phyloP scores from a whole-genome alignment of 73 alveolate genomes.

The Diophrys sp. region DNA sequence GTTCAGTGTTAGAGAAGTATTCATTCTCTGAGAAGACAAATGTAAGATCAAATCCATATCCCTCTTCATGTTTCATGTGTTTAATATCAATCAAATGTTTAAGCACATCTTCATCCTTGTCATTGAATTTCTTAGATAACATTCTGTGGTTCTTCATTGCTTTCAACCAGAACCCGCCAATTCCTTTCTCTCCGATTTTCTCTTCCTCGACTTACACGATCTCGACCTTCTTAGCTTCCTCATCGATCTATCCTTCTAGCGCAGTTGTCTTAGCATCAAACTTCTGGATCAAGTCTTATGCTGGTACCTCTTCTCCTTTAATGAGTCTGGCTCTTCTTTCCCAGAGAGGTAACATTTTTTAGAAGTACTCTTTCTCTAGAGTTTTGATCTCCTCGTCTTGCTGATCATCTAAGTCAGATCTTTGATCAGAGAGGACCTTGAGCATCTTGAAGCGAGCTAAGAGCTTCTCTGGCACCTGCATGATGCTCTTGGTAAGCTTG shows the following conservation, averaged over 20 bases:
- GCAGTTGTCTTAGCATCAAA: slow-evolving; percentile 36
- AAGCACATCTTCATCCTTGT: slow-evolving; percentile 50
- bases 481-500: slow-evolving; percentile 37
- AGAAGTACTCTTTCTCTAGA: slow-evolving; percentile 71
- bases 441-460: slow-evolving; percentile 56
- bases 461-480: slow-evolving; percentile 46
- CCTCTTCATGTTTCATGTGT: slow-evolving; percentile 33
- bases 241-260: slow-evolving; percentile 43
- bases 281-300: slow-evolving; percentile 22
- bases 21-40: slow-evolving; percentile 89
- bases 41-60: slow-evolving; percentile 71
- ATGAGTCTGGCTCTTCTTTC: slow-evolving; percentile 61
- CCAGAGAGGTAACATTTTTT: slow-evolving; percentile 69
- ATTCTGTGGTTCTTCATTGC: slow-evolving; percentile 40
- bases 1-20: slow-evolving; percentile 78
- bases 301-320: slow-evolving; percentile 47
- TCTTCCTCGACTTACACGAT: slow-evolving; percentile 17
- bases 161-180: slow-evolving; percentile 62
- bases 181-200: slow-evolving; percentile 28
- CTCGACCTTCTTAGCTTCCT: slow-evolving; percentile 24
- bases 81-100: slow-evolving; percentile 27
- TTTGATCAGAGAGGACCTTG: slow-evolving; percentile 42
- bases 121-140: slow-evolving; percentile 36
- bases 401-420: slow-evolving; percentile 59
- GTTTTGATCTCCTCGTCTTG: slow-evolving; percentile 62